These are phyloP conservation scores for Tylopilus sp. DNA, from an alignment of 768 basidiomycete genomes.

Conservation along the genomic window DNA sequence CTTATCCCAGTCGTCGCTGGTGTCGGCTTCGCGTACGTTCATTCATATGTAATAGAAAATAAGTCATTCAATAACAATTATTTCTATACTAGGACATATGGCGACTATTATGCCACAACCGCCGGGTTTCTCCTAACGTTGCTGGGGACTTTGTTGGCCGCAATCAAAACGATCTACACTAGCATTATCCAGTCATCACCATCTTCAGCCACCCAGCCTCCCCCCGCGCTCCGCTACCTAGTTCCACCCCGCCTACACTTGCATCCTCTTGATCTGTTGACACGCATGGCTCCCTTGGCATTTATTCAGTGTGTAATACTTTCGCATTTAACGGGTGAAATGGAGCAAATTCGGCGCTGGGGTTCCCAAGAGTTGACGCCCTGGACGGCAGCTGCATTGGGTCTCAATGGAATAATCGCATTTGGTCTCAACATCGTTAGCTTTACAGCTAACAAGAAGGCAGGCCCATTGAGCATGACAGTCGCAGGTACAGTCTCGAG, in stretches of 20 bases:
- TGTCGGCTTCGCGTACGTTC: slow-evolving; percentile 81
- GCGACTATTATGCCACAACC: slow-evolving; percentile 89
- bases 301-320: slow-evolving; percentile 82
- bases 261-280: slow-evolving; percentile 82
- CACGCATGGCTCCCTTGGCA: slow-evolving; percentile 89
- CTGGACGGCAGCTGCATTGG: slow-evolving; percentile 49
- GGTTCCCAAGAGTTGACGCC: slow-evolving; percentile 38
- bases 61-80: background rate
- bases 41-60: background rate
- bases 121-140: slow-evolving; percentile 87
- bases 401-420: slow-evolving; percentile 82
- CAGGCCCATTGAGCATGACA: slow-evolving; percentile 87
- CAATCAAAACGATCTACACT: slow-evolving; percentile 91
- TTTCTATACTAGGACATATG: slow-evolving; percentile 70
- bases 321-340: slow-evolving; percentile 78
- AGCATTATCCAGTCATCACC: slow-evolving; percentile 65
- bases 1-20: slow-evolving; percentile 85
- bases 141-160: slow-evolving; percentile 86
- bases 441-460: slow-evolving; percentile 93
- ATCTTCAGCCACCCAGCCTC: slow-evolving; percentile 16
- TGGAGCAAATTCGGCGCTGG: slow-evolving; percentile 54
- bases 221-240: slow-evolving; percentile 19
- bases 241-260: slow-evolving; percentile 39
- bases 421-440: slow-evolving; percentile 92
- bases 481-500: slow-evolving; percentile 65